Evolutionary conservation across 2,329 filamentous ascomycete species (phyloP).

Genomic region (Diaporthe amygdali): DNA sequence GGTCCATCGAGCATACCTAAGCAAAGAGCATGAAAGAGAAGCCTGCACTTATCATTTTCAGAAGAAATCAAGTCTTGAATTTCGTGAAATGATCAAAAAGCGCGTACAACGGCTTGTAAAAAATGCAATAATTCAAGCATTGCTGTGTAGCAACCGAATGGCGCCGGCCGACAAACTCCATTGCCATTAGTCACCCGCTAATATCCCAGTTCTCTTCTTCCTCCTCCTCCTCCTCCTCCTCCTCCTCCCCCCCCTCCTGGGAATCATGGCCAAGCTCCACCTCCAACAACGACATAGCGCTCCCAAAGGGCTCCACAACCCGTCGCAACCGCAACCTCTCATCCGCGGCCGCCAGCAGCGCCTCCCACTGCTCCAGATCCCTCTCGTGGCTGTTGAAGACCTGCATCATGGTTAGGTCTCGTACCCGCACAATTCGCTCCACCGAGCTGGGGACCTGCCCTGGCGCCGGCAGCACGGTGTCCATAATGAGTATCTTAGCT

Average conservation of each 20-base stretch:
- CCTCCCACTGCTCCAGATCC: background rate
- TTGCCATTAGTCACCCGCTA: background rate
- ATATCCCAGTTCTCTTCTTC: no score
- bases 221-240: background rate
- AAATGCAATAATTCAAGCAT: background rate
- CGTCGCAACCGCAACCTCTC: background rate
- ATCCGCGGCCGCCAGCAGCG: background rate
- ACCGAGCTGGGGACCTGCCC: background rate
- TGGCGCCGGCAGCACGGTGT: background rate
- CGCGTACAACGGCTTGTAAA: no score
- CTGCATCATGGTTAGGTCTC: background rate
- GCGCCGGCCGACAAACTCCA: background rate
- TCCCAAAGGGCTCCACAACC: background rate
- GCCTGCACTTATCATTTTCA: no score
- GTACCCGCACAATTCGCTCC: background rate
- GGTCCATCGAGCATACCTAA: no score
- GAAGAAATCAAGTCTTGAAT: no score
- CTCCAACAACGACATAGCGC: background rate
- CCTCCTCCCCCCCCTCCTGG: background rate
- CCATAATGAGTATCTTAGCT: background rate
- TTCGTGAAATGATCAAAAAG: no score
- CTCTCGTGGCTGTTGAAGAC: background rate
- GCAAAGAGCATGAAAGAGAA: no score
- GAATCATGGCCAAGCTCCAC: background rate
- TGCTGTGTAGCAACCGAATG: background rate